Conservation (phyloP, 2,329 filamentous ascomycete genomes). For the Penicillium carneum region DNA sequence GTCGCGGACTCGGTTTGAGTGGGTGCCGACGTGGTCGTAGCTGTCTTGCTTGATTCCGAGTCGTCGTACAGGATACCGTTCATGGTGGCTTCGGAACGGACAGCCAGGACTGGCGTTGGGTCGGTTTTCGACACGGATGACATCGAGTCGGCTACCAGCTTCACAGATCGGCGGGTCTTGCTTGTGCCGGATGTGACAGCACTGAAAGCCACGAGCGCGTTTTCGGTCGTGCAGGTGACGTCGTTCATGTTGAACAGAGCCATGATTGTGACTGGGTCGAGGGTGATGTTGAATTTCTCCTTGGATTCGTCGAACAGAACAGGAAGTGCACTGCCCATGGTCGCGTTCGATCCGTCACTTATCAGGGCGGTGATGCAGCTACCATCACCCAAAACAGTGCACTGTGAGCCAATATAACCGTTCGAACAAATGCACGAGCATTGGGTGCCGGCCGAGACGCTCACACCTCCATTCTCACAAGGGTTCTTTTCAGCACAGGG, state of each 20-base stretch:
- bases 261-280: conserved; percentile 73
- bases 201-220: conserved; percentile 85
- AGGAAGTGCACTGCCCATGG: conserved; percentile 79
- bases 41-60: conserved; percentile 25
- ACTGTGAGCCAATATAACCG: conserved; percentile 76
- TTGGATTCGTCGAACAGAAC: conserved; percentile 71
- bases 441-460: conserved; percentile 68
- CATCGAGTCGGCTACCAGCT: conserved; percentile 9
- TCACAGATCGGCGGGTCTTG: conserved; percentile 39
- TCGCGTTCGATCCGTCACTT: conserved; percentile 68
- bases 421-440: conserved; percentile 91
- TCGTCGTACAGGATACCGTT: conserved; percentile 51
- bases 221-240: conserved; percentile 82
- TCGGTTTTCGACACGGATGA: conserved; percentile 7
- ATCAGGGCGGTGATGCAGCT: conserved; percentile 62
- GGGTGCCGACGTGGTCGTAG: conserved; percentile 35
- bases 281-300: conserved; percentile 75
- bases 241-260: conserved; percentile 77
- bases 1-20: conserved; percentile 30
- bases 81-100: conserved; percentile 41
- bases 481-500: conserved; percentile 67
- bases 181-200: conserved; percentile 50
- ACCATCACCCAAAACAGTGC: conserved; percentile 59
- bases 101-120: conserved; percentile 28
- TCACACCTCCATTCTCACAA: conserved; percentile 83